phyloP scores from a whole-genome alignment of 2,329 filamentous ascomycete species.

The Monosporascus sp. region DNA sequence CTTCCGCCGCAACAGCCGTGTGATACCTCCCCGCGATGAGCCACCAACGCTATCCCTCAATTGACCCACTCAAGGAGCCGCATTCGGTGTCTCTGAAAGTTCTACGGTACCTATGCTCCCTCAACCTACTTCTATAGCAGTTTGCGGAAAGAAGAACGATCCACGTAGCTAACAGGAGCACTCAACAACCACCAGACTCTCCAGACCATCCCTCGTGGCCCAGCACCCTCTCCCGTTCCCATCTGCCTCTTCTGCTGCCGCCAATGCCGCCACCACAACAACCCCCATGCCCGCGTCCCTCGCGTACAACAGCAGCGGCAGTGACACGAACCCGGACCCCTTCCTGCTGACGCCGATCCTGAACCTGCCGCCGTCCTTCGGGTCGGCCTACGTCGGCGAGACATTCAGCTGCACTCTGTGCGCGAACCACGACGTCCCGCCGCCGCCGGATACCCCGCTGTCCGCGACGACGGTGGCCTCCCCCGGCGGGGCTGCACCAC shows the following conservation, averaged over 20 bases:
- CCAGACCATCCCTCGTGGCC: slow-evolving; percentile 69
- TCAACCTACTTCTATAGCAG: background rate
- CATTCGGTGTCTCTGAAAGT: slow-evolving; percentile 77
- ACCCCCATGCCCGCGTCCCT: slow-evolving; percentile 60
- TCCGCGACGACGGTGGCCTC: slow-evolving; percentile 1
- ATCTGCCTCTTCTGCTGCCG: slow-evolving; percentile 35
- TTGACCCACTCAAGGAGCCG: slow-evolving; percentile 63
- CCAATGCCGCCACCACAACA: slow-evolving; percentile 31
- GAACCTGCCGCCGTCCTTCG: slow-evolving; percentile 85
- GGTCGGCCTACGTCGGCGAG: slow-evolving; percentile 92
- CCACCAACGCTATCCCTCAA: slow-evolving; percentile 53
- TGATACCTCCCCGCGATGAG: slow-evolving; percentile 36
- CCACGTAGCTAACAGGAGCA: background rate
- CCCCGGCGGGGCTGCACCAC: background rate
- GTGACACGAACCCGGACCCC: slow-evolving; percentile 44
- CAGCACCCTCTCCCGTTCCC: slow-evolving; percentile 59
- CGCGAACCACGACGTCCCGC: slow-evolving; percentile 76
- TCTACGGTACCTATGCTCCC: slow-evolving; percentile 45
- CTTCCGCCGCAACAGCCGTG: too few relatives aligned
- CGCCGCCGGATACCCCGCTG: slow-evolving; percentile 8
- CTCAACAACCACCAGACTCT: slow-evolving; percentile 58
- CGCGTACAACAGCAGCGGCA: slow-evolving; percentile 57
- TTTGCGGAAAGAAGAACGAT: background rate
- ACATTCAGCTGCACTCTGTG: slow-evolving; percentile 91
- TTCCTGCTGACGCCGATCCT: slow-evolving; percentile 61